Evolutionary conservation across 352 stramenopile genomes (phyloP), one percentile per base, ranked within the genome.

Genomic region (Phytophthora vignae): DNA sequence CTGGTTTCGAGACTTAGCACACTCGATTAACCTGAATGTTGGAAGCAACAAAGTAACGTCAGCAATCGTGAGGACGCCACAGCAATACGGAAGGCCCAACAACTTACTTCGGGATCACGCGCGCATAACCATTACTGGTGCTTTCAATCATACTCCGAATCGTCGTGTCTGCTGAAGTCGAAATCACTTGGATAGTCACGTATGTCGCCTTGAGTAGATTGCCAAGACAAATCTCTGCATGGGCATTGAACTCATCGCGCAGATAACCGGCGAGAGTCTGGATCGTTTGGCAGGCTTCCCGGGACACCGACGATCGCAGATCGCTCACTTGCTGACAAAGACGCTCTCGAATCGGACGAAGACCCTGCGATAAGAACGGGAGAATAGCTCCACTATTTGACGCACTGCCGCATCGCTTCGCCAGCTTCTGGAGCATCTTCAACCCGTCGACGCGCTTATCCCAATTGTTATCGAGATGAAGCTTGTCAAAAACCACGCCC

Each of bases 181-280:
- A 94, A 31, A 96, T 90, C 29, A 96, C 83, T 64, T 92, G 84
- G 19, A 96, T 96, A 25, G 88, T 96, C n/a, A 96, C 87, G 55
- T 90, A 94, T n/a, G 88, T 94, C 14, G 85, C 83, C 64, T 96
- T 96, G 29, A 96, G 64, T n/a, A 95, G 46, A 54, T 83, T 88
- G 1, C 67, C 79, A 31, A 94, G 76, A 68, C 78, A 94, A 53
- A 81, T 79, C 31, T 96, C 90, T n/a, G 87, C 90, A 61, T 94
- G 85, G 1, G 69, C 27, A 31, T 94, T 92, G 55, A 95, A 96
- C 4, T 92, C 87, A 40, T 96, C 90, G 10, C 74, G 74, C 4
- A 96, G 64, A 15, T 73, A 69, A 53, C 81, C 83, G 11, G 88
- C 86, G 1, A 96, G 67, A 11, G 65, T 81, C 48, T 92, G 78